These are phyloP conservation scores for Apiospora arundinis DNA, from an alignment of 2,329 filamentous ascomycete genomes.

Conservation along the genomic window DNA sequence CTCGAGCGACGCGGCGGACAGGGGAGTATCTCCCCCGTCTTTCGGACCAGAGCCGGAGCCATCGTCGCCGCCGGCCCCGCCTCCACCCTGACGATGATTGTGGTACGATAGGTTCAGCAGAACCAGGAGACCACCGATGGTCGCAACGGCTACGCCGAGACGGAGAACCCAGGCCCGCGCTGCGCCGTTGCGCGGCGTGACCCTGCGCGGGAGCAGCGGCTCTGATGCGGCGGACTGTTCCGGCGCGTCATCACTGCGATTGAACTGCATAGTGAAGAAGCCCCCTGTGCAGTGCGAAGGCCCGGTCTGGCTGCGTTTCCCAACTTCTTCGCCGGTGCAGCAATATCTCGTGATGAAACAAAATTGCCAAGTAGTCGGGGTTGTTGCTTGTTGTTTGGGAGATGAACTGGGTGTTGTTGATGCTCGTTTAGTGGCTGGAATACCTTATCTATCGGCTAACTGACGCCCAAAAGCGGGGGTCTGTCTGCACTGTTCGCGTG, in stretches of 20 bases:
- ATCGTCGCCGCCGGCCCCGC: not conserved
- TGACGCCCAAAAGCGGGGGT: not conserved
- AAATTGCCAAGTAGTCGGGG: too few species aligned
- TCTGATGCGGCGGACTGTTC: not conserved
- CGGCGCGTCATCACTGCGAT: not conserved
- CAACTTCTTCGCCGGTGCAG: not conserved
- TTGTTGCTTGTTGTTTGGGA: not conserved
- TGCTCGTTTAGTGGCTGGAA: not conserved
- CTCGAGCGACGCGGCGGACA: slow-evolving; percentile 28
- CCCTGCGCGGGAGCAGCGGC: not conserved
- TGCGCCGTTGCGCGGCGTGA: not conserved
- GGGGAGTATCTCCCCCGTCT: not conserved
- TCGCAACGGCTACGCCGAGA: not conserved
- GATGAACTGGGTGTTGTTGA: not conserved
- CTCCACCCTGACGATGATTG: not conserved
- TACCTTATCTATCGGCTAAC: slow-evolving; percentile 4
- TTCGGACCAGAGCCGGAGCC: not conserved
- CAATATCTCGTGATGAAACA: not conserved
- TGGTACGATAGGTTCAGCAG: not conserved
- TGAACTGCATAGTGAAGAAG: not conserved
- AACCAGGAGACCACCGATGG: not conserved
- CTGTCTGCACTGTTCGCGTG: not conserved
- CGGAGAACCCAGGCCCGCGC: not conserved
- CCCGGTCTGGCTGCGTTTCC: not conserved
- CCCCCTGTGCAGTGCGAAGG: not conserved